These are phyloP conservation scores for Francoa sonchifolia DNA, from an alignment of 441 rosid genomes.

Conservation along the genomic window DNA sequence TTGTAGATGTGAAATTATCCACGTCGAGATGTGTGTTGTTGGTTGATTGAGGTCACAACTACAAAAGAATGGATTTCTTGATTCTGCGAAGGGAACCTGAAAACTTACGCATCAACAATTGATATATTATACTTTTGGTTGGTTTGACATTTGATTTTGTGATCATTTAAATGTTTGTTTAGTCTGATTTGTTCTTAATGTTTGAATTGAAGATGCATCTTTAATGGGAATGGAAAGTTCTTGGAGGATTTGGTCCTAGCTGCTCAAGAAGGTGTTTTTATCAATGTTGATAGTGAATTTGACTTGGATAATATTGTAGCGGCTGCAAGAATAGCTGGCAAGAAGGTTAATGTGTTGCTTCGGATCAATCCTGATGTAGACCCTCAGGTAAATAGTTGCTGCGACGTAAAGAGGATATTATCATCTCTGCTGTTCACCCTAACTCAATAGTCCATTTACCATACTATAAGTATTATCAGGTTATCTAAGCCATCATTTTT, in stretches of 20 bases:
- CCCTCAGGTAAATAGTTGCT: conserved; percentile 58
- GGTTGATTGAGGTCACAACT: too few relatives aligned
- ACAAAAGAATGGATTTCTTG: too few relatives aligned
- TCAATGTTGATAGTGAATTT: conserved; percentile 93
- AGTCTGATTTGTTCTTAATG: conserved; percentile 9
- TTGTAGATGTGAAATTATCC: too few relatives aligned
- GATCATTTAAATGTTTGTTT: neutral
- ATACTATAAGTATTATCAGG: too few relatives aligned
- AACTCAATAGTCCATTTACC: too few relatives aligned
- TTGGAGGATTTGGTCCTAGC: conserved; percentile 93
- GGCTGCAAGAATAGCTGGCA: conserved; percentile 77
- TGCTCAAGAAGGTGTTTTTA: conserved; percentile 86
- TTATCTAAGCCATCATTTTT: too few relatives aligned
- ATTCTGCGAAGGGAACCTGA: too few relatives aligned
- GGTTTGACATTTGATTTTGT: neutral
- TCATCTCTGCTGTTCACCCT: too few relatives aligned
- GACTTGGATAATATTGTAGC: conserved; percentile 83
- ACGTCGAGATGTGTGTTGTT: too few relatives aligned
- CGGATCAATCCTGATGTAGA: conserved; percentile 98
- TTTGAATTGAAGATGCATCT: conserved; percentile 53
- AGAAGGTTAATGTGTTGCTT: conserved; percentile 80
- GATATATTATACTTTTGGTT: too few relatives aligned
- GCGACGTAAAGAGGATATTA: neutral
- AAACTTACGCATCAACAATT: too few relatives aligned
- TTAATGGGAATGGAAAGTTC: conserved; percentile 88